phyloP scores from a whole-genome alignment of 2,329 filamentous ascomycete genomes.

The Metarhizium robertsii region DNA sequence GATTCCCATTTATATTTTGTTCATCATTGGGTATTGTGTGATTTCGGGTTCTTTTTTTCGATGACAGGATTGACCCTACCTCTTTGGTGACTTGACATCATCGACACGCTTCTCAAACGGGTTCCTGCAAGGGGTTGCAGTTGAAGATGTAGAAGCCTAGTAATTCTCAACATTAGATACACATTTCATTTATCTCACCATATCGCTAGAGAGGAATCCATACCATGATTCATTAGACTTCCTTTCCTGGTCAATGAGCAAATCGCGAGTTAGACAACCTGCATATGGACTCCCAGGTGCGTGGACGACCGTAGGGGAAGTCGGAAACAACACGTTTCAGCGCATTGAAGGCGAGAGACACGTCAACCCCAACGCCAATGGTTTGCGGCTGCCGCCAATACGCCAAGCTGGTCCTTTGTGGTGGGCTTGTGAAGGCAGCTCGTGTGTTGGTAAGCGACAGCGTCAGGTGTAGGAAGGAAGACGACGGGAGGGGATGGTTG shows the following conservation, averaged over 20 bases:
- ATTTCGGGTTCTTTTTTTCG: neutral
- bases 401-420: neutral
- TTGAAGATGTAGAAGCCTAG: constrained; percentile 2
- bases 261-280: neutral
- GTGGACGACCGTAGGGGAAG: neutral
- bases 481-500: neutral
- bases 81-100: constrained; percentile 79
- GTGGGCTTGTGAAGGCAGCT: neutral
- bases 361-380: neutral
- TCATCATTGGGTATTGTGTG: constrained; percentile 52
- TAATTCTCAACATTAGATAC: neutral
- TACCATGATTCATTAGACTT: constrained; percentile 1
- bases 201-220: neutral
- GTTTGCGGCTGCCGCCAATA: neutral
- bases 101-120: constrained; percentile 75
- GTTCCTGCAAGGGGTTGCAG: constrained; percentile 56
- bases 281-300: neutral
- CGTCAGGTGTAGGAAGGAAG: neutral
- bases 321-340: neutral
- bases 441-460: neutral
- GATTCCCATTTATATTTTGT: constrained; percentile 98
- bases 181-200: neutral
- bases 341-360: constrained; percentile 1
- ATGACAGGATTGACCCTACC: constrained; percentile 47
- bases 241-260: neutral